Conservation (phyloP, 2,329 filamentous ascomycete genomes). For the Knoxdaviesia proteae region DNA sequence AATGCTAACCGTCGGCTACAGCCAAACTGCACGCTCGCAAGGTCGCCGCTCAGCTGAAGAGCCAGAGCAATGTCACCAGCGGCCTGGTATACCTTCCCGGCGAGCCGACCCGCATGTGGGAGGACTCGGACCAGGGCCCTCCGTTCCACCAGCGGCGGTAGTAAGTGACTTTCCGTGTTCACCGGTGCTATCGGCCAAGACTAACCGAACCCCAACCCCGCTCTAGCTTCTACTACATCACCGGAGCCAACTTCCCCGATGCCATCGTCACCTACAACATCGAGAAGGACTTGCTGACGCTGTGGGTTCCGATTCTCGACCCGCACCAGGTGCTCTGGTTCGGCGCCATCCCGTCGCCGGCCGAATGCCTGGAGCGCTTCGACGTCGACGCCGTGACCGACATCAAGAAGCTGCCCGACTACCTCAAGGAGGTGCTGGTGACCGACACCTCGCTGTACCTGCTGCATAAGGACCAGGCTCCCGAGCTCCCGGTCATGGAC, state of each 20-base stretch:
- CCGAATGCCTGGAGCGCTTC: slow-evolving; percentile 38
- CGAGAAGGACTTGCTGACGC: slow-evolving; percentile 36
- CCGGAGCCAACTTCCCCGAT: slow-evolving; percentile 31
- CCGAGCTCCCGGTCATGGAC: slow-evolving; percentile 8
- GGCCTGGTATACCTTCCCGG: slow-evolving; percentile 37
- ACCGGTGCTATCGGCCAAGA: background rate
- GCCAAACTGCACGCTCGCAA: slow-evolving; percentile 36
- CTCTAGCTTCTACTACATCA: slow-evolving; percentile 37
- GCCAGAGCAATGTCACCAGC: slow-evolving; percentile 15
- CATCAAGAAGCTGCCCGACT: slow-evolving; percentile 27
- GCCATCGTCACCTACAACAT: slow-evolving; percentile 38
- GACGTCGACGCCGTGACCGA: slow-evolving; percentile 55
- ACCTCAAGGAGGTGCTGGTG: slow-evolving; percentile 18
- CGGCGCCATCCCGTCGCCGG: slow-evolving; percentile 35
- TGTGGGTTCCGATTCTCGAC: slow-evolving; percentile 55
- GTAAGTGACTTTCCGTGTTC: slow-evolving; percentile 15
- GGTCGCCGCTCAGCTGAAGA: slow-evolving; percentile 25
- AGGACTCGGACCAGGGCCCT: slow-evolving; percentile 36
- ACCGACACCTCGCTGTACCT: slow-evolving; percentile 17
- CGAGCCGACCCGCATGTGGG: slow-evolving; percentile 26
- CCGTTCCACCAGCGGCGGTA: slow-evolving; percentile 37
- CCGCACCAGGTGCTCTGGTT: slow-evolving; percentile 41
- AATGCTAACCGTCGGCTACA: slow-evolving; percentile 9
- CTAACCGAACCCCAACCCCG: slow-evolving; percentile 2
- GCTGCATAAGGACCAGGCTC: slow-evolving; percentile 25